Conservation (phyloP, 257 asterid species). For the Petunia axillaris region DNA sequence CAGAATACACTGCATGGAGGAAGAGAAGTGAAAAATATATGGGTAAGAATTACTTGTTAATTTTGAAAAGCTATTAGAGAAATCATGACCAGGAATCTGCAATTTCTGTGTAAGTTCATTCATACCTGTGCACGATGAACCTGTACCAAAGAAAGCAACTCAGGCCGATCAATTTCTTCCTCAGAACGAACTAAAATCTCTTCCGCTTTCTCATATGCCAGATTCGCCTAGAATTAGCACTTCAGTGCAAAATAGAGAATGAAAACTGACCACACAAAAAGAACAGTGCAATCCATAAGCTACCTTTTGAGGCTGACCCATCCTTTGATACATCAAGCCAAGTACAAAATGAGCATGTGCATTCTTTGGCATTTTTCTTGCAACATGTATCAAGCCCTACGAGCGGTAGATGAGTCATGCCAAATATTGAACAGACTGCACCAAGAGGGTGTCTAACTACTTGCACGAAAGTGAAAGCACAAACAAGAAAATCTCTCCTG, state of each 20-base stretch:
- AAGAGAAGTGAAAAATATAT: slow-evolving; percentile 22
- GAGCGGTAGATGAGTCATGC: slow-evolving; percentile 35
- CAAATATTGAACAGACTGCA: slow-evolving; percentile 4
- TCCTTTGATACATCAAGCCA: slow-evolving; percentile 96
- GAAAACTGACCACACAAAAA: slow-evolving; percentile 26
- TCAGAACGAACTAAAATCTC: slow-evolving; percentile 93
- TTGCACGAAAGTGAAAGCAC: slow-evolving; percentile 12
- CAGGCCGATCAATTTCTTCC: slow-evolving; percentile 96
- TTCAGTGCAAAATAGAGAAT: slow-evolving; percentile 29
- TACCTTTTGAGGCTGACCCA: slow-evolving; percentile 99
- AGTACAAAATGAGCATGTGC: slow-evolving; percentile 95
- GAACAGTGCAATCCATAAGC: slow-evolving; percentile 28
- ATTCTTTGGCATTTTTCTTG: slow-evolving; percentile 96
- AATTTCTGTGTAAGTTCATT: slow-evolving; percentile 14
- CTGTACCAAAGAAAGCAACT: slow-evolving; percentile 88
- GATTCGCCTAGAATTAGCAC: slow-evolving; percentile 61
- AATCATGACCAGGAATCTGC: slow-evolving; percentile 3
- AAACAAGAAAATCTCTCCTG: background rate
- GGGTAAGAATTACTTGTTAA: background rate
- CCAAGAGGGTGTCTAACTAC: background rate
- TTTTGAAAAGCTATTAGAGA: slow-evolving; percentile 25
- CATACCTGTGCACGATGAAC: slow-evolving; percentile 94
- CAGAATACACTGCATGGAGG: slow-evolving; percentile 70
- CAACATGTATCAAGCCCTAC: slow-evolving; percentile 94
- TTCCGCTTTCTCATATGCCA: slow-evolving; percentile 86